phyloP scores from a whole-genome alignment of 768 basidiomycete genomes.

The Tylopilus vinaceipallidus region DNA sequence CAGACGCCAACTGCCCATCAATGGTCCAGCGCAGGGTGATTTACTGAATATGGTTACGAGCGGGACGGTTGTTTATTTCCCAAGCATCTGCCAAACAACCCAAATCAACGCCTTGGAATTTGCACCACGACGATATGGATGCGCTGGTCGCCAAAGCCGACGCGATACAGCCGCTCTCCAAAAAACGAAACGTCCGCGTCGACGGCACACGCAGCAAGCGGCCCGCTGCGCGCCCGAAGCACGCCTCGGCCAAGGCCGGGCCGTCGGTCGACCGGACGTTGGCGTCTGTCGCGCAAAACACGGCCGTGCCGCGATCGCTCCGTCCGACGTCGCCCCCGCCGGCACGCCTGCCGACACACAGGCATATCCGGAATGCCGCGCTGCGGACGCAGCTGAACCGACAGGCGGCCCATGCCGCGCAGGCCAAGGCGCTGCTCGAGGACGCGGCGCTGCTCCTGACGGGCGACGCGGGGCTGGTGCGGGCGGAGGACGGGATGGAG shows the following conservation, averaged over 20 bases:
- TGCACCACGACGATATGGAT: constrained; percentile 43
- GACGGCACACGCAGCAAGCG: constrained; percentile 23
- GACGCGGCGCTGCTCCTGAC: constrained; percentile 72
- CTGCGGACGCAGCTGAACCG: constrained; percentile 67
- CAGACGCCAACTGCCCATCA: too few relatives aligned
- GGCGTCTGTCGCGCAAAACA: constrained; percentile 55
- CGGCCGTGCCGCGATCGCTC: constrained; percentile 68
- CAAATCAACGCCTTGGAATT: too few relatives aligned
- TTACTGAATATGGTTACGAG: background rate
- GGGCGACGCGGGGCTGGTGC: constrained; percentile 70
- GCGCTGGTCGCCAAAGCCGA: constrained; percentile 70
- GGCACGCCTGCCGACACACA: constrained; percentile 47
- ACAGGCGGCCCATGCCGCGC: constrained; percentile 59
- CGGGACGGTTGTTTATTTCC: constrained; percentile 13
- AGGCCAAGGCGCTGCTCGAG: constrained; percentile 57
- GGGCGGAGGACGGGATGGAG: constrained; percentile 79
- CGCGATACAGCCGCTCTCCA: constrained; percentile 47
- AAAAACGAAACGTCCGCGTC: constrained; percentile 39
- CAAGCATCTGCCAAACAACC: constrained; percentile 16
- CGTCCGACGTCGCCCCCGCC: constrained; percentile 47
- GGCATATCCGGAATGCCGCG: constrained; percentile 71
- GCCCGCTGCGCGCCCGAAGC: constrained; percentile 13
- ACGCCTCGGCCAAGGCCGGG: constrained; percentile 11
- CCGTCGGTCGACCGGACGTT: constrained; percentile 48
- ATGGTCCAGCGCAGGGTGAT: too few relatives aligned